Conservation (phyloP, 2,329 filamentous ascomycete genomes). For the Phialemoniopsis sp. region DNA sequence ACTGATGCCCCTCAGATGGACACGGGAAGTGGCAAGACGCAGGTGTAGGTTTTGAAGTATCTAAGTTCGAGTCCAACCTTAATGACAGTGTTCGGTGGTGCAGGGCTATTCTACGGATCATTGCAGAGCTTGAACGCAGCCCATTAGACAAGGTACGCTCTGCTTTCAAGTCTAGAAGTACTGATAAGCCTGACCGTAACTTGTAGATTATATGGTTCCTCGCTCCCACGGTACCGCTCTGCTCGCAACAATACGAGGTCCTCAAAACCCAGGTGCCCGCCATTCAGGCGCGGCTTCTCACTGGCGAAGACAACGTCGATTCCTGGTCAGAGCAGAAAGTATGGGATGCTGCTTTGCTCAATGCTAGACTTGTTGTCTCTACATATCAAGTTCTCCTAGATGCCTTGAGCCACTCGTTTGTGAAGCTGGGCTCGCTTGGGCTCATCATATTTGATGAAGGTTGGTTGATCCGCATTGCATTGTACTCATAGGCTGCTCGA, state of each 20-base stretch:
- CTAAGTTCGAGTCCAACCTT: not conserved
- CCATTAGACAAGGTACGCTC: conserved; percentile 46
- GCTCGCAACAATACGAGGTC: conserved; percentile 59
- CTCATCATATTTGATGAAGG: conserved; percentile 84
- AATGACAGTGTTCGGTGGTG: conserved; percentile 10
- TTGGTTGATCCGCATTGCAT: conserved; percentile 21
- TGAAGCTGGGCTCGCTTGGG: conserved; percentile 57
- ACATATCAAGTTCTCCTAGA: conserved; percentile 73
- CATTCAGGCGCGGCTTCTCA: conserved; percentile 58
- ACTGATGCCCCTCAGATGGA: conserved; percentile 56
- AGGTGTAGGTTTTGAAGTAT: conserved; percentile 51
- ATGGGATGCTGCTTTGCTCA: conserved; percentile 53
- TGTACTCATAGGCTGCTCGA: conserved; percentile 1
- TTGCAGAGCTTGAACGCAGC: conserved; percentile 55
- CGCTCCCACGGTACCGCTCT: conserved; percentile 64
- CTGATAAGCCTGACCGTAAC: conserved; percentile 9
- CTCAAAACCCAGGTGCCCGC: conserved; percentile 57
- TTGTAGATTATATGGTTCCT: conserved; percentile 67
- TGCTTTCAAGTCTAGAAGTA: not conserved
- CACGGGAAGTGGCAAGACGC: conserved; percentile 75
- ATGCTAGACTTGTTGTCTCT: conserved; percentile 69
- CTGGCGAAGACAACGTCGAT: conserved; percentile 65
- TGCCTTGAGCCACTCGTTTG: conserved; percentile 70
- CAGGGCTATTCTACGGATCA: conserved; percentile 66
- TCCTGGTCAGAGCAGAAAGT: conserved; percentile 60